Conservation (phyloP, 2,329 filamentous ascomycete genomes). For the Botryosphaeria dothidea region DNA sequence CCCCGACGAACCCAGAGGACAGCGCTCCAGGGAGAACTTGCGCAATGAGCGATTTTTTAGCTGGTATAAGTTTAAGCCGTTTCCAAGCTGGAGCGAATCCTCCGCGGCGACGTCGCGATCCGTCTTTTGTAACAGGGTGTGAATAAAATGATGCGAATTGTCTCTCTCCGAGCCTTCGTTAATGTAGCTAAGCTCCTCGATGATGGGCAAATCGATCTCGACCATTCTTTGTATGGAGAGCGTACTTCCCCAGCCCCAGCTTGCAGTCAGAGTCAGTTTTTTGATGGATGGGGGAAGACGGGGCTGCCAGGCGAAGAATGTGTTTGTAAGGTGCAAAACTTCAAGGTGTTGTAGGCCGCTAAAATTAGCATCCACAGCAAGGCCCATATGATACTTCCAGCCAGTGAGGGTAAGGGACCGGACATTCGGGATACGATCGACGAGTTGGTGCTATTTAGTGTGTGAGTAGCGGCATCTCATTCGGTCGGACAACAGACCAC, state of each 20-base stretch:
- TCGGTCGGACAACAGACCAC: not conserved
- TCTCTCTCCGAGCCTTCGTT: constrained; percentile 7
- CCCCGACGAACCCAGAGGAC: not conserved
- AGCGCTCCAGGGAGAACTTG: not conserved
- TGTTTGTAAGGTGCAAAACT: not conserved
- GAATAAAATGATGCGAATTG: not conserved
- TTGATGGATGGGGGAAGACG: constrained; percentile 1
- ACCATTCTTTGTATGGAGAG: constrained; percentile 2
- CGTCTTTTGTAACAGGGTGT: not conserved
- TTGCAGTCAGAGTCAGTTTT: not conserved
- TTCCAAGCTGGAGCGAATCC: not conserved
- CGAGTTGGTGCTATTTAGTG: not conserved
- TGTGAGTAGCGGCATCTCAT: not conserved
- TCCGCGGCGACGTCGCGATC: not conserved
- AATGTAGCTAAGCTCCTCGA: constrained; percentile 5
- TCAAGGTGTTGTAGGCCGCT: not conserved
- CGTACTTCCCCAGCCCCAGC: constrained; percentile 1
- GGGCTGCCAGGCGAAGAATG: not conserved
- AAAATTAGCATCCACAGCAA: constrained; percentile 1
- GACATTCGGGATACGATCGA: constrained; percentile 25
- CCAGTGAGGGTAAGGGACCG: constrained; percentile 22
- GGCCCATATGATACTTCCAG: not conserved
- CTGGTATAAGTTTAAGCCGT: not conserved
- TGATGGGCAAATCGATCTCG: not conserved
- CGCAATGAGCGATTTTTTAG: not conserved